phyloP scores from a whole-genome alignment of 177 flowering plant species.

The Tripterygium wilfordii region DNA sequence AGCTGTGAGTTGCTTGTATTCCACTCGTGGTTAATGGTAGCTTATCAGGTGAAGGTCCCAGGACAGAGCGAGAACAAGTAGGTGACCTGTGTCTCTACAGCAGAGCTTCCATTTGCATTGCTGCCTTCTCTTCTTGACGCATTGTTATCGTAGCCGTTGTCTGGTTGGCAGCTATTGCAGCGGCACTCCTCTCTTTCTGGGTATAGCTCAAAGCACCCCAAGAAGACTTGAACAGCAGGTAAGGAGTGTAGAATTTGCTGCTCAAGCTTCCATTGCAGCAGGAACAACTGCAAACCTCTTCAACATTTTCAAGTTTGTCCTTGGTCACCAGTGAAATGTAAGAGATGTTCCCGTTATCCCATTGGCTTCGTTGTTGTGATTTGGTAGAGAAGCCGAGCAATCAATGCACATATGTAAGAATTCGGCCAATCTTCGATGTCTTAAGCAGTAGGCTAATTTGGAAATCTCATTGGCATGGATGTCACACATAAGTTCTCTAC shows the following conservation, averaged over 20 bases:
- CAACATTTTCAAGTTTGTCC: slow-evolving; percentile 23
- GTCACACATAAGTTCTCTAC: slow-evolving; percentile 55
- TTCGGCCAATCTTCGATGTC: slow-evolving; percentile 51
- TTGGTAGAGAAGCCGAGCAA: slow-evolving; percentile 44
- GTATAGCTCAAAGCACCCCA: slow-evolving; percentile 44
- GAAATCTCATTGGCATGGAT: slow-evolving; percentile 71
- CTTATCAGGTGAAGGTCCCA: no score
- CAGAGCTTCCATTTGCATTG: slow-evolving; percentile 89
- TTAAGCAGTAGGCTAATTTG: slow-evolving; percentile 47
- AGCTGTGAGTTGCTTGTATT: no score
- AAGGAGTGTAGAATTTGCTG: slow-evolving; percentile 27
- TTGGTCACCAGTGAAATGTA: slow-evolving; percentile 26
- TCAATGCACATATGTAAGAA: slow-evolving; percentile 55
- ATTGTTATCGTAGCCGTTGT: slow-evolving; percentile 93
- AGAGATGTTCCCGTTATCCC: slow-evolving; percentile 14
- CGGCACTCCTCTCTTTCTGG: slow-evolving; percentile 68
- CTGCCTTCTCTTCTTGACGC: slow-evolving; percentile 90
- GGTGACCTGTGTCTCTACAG: slow-evolving; percentile 95
- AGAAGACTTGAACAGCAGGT: slow-evolving; percentile 38
- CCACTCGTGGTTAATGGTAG: no score
- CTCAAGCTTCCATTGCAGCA: slow-evolving; percentile 52
- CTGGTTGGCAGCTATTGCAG: slow-evolving; percentile 74
- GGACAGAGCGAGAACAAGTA: no score
- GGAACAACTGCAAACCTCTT: slow-evolving; percentile 36
- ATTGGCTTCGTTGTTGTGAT: slow-evolving; percentile 4